Evolutionary conservation across 768 basidiomycete species (phyloP), one percentile per base, ranked within the genome.

Genomic region (Naganishia randhawae): DNA sequence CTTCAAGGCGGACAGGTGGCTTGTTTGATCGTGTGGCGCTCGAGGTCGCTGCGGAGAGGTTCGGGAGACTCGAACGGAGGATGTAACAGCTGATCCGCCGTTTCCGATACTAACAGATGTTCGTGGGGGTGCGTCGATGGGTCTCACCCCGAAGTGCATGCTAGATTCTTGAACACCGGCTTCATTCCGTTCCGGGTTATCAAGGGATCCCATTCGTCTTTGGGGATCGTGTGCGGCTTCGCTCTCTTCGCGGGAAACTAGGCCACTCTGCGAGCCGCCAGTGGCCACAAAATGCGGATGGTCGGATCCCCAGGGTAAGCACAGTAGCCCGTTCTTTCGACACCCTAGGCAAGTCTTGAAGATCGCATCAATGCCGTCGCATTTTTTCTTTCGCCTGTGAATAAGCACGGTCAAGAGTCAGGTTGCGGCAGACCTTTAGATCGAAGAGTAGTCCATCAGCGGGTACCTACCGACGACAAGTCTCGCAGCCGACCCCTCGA

Each of bases 281-380:
- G 29, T 32, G 19, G 54, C 8, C 7, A 25, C 32, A 33, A 37
- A 22, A n/a, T 61, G 57, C 4, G 57, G 37, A 35, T 61, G 35
- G 9, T 42, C 57, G 7, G 57, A 33, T 25, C 57, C 57, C 57
- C 57, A 61, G 33, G 57, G 57, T 25, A 61, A 17, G 17, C 57
- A 61, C 6, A 61, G 37, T 1, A 61, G 32, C 16, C 57, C 57
- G 37, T 61, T 61, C 57, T 61, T 61, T 14, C 57, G 57, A 29
- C 57, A 61, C 39, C 57, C 57, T 2, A 61, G 57, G 57, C 57
- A 61, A 10, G 57, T 61, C 16, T 61, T 61, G 57, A 61, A 61
- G 57, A 61, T 61, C 11, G 57, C 17, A 25, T 61, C 57, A 39
- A 61, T 61, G 7, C 57, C 57, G 22, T 39, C 32, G 39, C 57